Percentiles rank a stretch among this genome's conserved stretches.
Conservation (phyloP, 257 asterid species). For the Solanum virginianum region DNA sequence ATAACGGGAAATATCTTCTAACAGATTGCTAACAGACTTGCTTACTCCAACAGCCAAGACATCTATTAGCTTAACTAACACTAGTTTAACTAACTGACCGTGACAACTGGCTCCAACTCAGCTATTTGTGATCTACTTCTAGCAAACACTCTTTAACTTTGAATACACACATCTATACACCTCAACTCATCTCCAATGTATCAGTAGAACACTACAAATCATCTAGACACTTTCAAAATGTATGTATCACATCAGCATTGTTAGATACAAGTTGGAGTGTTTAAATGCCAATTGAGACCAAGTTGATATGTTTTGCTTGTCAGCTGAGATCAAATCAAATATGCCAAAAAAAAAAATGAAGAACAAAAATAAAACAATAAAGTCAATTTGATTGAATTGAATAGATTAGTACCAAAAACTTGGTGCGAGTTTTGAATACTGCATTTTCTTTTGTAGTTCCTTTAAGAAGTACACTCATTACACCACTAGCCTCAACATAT, state of each 20-base stretch:
- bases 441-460: slow-evolving; percentile 36
- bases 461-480: slow-evolving; percentile 51
- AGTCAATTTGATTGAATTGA: neutral
- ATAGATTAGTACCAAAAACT: slow-evolving; percentile 40
- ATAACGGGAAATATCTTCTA: neutral
- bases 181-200: neutral
- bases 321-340: neutral
- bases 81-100: neutral
- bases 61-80: no score
- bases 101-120: neutral
- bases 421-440: slow-evolving; percentile 35
- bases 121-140: neutral
- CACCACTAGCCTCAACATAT: slow-evolving; percentile 76
- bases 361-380: neutral
- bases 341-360: neutral
- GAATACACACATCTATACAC: neutral
- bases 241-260: neutral
- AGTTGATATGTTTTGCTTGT: neutral
- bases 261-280: neutral
- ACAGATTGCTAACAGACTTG: neutral
- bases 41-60: neutral
- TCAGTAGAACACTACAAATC: neutral
- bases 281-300: neutral
- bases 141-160: neutral
- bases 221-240: neutral